phyloP scores from a whole-genome alignment of 192 early-diverging fungal genomes.

The Podila epicladia region DNA sequence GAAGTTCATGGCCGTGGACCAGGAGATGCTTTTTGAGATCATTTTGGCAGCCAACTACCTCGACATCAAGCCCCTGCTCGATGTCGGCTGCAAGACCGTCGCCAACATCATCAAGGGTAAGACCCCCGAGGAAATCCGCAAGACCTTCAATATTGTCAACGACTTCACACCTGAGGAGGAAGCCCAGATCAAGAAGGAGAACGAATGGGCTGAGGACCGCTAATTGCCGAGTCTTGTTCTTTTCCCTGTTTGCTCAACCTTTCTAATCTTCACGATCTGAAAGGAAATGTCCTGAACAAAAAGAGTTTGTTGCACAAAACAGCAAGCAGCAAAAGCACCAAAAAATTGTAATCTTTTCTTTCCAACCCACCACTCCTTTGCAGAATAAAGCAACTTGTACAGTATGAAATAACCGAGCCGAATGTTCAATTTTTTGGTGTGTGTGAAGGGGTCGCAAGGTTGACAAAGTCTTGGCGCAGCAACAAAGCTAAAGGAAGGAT shows the following conservation, averaged over 20 bases:
- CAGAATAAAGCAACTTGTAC: no score
- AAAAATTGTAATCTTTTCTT: no score
- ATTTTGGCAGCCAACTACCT: conserved; percentile 88
- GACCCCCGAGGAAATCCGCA: conserved; percentile 90
- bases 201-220: conserved; percentile 76
- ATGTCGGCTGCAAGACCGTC: conserved; percentile 97
- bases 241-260: not conserved
- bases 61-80: conserved; percentile 95
- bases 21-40: conserved; percentile 81
- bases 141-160: conserved; percentile 94
- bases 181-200: conserved; percentile 88
- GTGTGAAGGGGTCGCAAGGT: no score
- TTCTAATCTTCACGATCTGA: no score
- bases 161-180: conserved; percentile 97
- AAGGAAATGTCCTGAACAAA: no score
- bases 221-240: conserved; percentile 8
- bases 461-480: no score
- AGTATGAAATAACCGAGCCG: no score
- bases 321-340: no score
- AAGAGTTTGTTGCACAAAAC: no score
- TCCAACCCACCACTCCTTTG: no score
- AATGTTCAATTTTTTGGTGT: no score
- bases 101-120: conserved; percentile 98
- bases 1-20: conserved; percentile 79
- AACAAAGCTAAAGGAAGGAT: no score